Evolutionary conservation across 1,284 basidiomycete species (phyloP).

Genomic region (Rhodotorula sp.): DNA sequence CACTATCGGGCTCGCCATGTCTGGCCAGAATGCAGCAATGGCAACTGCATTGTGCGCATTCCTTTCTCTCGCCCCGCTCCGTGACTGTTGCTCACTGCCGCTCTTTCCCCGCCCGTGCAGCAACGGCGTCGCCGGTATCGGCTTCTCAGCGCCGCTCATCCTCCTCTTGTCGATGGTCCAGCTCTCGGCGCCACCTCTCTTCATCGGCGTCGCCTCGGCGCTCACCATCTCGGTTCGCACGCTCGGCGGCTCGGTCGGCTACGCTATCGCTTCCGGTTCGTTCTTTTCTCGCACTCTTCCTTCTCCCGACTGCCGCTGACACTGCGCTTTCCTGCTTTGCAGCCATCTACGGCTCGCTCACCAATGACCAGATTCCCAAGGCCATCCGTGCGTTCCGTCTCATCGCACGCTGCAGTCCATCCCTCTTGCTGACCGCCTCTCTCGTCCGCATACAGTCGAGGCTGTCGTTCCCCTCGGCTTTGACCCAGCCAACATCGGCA

Average conservation of each 20-base stretch:
- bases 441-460: not conserved
- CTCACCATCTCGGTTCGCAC: slow-evolving; percentile 20
- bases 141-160: slow-evolving; percentile 32
- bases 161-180: slow-evolving; percentile 30
- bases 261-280: slow-evolving; percentile 12
- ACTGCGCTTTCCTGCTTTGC: not conserved
- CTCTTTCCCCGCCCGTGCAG: not conserved
- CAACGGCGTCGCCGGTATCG: slow-evolving; percentile 28
- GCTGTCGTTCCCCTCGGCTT: slow-evolving; percentile 15
- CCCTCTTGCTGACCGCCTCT: not conserved
- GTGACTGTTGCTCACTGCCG: too few species aligned
- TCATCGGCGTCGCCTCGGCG: slow-evolving; percentile 30
- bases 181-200: slow-evolving; percentile 28
- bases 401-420: not conserved
- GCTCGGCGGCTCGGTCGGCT: slow-evolving; percentile 23
- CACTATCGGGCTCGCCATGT: slow-evolving; percentile 10
- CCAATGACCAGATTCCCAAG: slow-evolving; percentile 13
- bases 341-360: slow-evolving; percentile 18
- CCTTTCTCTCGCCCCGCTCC: too few species aligned
- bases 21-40: not conserved
- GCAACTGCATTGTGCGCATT: not conserved
- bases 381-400: slow-evolving; percentile 1
- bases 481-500: slow-evolving; percentile 1
- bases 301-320: too few species aligned
- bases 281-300: too few species aligned